Evolutionary conservation across 2,329 filamentous ascomycete species (phyloP).

Genomic region (Colletotrichum brevisporum): DNA sequence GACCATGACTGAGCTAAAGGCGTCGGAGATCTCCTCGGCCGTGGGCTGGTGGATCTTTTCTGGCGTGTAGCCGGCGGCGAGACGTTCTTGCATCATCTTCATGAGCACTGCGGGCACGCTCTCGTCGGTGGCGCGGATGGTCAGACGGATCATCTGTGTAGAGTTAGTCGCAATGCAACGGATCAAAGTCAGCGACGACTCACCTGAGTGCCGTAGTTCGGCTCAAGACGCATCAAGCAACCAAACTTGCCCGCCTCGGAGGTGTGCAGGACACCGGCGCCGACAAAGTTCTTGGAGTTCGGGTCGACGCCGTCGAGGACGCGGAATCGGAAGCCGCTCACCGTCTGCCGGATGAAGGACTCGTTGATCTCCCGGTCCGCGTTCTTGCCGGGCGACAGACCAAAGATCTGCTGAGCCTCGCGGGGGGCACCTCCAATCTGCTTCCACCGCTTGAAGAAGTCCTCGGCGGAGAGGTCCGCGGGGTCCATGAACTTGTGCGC

Average conservation of each 20-base stretch:
- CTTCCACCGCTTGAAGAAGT: slow-evolving; percentile 99
- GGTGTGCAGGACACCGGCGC: slow-evolving; percentile 88
- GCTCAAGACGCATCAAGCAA: slow-evolving; percentile 92
- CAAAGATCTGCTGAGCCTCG: slow-evolving; percentile 91
- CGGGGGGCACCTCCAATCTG: slow-evolving; percentile 92
- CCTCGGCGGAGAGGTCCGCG: slow-evolving; percentile 86
- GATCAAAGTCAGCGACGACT: background rate
- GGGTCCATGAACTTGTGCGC: slow-evolving; percentile 98
- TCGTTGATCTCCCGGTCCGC: slow-evolving; percentile 77
- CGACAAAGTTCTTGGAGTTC: slow-evolving; percentile 94
- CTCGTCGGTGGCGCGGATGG: slow-evolving; percentile 94
- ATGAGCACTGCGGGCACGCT: slow-evolving; percentile 84
- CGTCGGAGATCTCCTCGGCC: slow-evolving; percentile 66
- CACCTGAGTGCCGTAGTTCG: slow-evolving; percentile 93
- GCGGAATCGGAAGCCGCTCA: slow-evolving; percentile 92
- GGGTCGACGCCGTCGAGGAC: slow-evolving; percentile 89
- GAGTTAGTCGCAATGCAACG: slow-evolving; percentile 42
- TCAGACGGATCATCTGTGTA: slow-evolving; percentile 92
- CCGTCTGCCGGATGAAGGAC: slow-evolving; percentile 77
- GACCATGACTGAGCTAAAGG: slow-evolving; percentile 71
- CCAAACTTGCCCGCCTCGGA: slow-evolving; percentile 91
- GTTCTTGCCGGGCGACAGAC: slow-evolving; percentile 68
- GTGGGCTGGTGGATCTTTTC: slow-evolving; percentile 59
- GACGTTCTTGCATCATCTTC: slow-evolving; percentile 88
- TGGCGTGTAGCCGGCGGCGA: slow-evolving; percentile 69